phyloP scores from a whole-genome alignment of 352 stramenopile genomes.

The Pythium oligandrum region DNA sequence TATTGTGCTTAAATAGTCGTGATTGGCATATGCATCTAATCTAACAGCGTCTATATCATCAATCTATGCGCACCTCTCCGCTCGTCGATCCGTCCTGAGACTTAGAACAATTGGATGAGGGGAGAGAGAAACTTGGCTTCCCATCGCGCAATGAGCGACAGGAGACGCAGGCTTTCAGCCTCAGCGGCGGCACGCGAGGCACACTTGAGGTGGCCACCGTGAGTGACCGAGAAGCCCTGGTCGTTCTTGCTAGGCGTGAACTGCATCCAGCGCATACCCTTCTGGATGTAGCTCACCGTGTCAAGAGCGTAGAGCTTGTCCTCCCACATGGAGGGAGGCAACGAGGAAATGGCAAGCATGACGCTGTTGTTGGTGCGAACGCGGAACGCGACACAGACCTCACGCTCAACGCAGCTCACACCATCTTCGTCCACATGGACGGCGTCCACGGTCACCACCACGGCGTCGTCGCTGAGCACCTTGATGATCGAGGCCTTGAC shows the following conservation, averaged over 20 bases:
- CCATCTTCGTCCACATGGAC: slow-evolving; percentile 1
- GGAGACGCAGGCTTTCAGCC: not conserved
- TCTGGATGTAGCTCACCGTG: slow-evolving; percentile 10
- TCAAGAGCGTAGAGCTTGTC: slow-evolving; percentile 3
- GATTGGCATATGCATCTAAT: too few relatives aligned
- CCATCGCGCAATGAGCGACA: slow-evolving; percentile 9
- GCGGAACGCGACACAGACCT: slow-evolving; percentile 17
- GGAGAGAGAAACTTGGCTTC: not conserved
- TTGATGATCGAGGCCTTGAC: slow-evolving; percentile 12
- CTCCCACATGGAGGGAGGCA: slow-evolving; percentile 12
- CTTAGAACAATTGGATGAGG: too few relatives aligned
- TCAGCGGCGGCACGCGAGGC: slow-evolving; percentile 6
- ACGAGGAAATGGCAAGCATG: slow-evolving; percentile 15
- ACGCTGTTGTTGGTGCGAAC: slow-evolving; percentile 13
- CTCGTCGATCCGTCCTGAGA: too few relatives aligned
- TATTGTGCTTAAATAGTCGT: too few relatives aligned
- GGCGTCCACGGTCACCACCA: slow-evolving; percentile 15
- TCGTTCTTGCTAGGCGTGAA: slow-evolving; percentile 2
- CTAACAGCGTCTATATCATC: too few relatives aligned
- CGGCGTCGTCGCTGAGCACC: slow-evolving; percentile 15
- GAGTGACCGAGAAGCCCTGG: slow-evolving; percentile 8
- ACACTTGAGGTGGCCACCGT: slow-evolving; percentile 7
- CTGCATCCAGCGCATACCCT: slow-evolving; percentile 20
- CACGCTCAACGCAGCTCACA: slow-evolving; percentile 4
- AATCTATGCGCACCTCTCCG: too few relatives aligned